Evolutionary conservation across 352 stramenopile genomes (phyloP).

Genomic region (Thraustochytrium striatum): DNA sequence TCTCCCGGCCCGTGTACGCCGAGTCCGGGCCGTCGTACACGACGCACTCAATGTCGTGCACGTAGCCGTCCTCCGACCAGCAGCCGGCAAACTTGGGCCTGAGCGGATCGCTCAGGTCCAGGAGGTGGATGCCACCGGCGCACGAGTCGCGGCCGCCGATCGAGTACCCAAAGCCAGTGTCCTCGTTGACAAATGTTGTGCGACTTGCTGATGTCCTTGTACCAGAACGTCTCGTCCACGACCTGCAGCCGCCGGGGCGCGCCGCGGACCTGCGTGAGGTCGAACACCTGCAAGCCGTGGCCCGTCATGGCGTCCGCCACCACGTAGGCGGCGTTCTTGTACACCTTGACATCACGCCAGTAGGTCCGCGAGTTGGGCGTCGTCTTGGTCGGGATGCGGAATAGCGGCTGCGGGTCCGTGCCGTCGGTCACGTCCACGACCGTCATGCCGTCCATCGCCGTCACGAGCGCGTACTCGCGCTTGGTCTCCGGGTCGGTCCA

Average conservation of each 20-base stretch:
- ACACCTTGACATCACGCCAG: no score
- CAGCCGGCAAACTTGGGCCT: conserved; percentile 36
- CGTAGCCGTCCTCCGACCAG: conserved; percentile 46
- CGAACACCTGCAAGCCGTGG: conserved; percentile 55
- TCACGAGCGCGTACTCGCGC: not conserved
- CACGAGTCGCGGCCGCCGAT: conserved; percentile 36
- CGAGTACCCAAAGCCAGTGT: conserved; percentile 11
- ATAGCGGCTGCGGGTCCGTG: not conserved
- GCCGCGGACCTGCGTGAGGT: conserved; percentile 49
- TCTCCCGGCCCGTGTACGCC: no score
- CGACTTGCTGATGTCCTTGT: conserved; percentile 8
- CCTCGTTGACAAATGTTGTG: conserved; percentile 56
- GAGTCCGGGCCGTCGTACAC: no score
- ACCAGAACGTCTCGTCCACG: not conserved
- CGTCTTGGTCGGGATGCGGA: not conserved
- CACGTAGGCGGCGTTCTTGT: conserved; percentile 51
- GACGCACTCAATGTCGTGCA: conserved; percentile 54
- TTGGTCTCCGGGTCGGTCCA: conserved; percentile 15
- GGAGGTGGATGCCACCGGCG: conserved; percentile 47
- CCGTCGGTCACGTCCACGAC: conserved; percentile 21
- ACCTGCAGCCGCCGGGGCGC: not conserved
- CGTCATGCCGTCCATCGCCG: not conserved
- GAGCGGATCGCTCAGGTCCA: conserved; percentile 46
- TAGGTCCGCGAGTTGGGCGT: conserved; percentile 51
- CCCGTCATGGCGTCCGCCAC: conserved; percentile 44